Evolutionary conservation across 75 land plant species (phyloP).

Genomic region (Picea sitchensis): DNA sequence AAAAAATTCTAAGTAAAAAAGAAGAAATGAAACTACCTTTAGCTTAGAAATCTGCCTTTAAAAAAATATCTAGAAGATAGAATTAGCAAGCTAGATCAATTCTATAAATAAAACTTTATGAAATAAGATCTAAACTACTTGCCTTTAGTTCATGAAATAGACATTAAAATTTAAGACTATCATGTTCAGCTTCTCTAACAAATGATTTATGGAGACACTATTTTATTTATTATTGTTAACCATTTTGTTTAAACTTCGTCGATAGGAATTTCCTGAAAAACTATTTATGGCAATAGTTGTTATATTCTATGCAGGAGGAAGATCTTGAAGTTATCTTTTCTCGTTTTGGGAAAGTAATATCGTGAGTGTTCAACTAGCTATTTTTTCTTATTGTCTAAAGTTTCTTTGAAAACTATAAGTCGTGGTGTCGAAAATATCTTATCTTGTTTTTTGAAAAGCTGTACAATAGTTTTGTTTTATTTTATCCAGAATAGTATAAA

Average conservation of each 20-base stretch:
- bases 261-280: background rate
- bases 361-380: slow-evolving; percentile 63
- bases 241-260: background rate
- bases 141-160: background rate
- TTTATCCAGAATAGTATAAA: background rate
- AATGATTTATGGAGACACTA: background rate
- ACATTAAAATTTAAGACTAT: background rate
- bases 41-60: no score
- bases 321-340: slow-evolving; percentile 92
- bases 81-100: no score
- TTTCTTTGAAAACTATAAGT: background rate
- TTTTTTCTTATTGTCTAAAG: background rate
- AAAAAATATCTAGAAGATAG: no score
- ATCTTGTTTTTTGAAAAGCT: background rate
- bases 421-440: background rate
- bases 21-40: no score
- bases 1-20: no score
- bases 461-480: background rate
- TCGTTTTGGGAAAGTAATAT: slow-evolving; percentile 82
- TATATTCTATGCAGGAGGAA: slow-evolving; percentile 68
- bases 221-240: background rate
- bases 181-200: background rate
- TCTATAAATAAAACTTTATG: no score
- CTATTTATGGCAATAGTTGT: background rate
- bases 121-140: no score